Base-by-base conservation (phyloP, 768 basidiomycete genomes). In the Lactifluus echinatus region DNA sequence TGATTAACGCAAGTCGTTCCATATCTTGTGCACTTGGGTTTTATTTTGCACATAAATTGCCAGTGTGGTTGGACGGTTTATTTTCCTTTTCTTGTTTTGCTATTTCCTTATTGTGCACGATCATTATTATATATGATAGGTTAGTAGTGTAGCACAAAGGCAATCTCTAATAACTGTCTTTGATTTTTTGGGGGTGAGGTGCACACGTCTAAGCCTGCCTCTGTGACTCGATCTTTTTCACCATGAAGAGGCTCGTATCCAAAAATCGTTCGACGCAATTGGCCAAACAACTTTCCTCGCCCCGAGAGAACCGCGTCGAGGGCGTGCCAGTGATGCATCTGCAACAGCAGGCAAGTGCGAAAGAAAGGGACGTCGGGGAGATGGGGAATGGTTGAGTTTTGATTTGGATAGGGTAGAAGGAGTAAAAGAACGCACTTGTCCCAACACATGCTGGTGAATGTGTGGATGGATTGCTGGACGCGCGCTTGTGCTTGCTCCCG, bases 181-280 rank as follows among this genome's bases (percentile, higher is more conserved):
- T 59, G 43, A 40, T 40, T 39, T 53, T 59, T 49, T 31, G 48
- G 26, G 37, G 17, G 37, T 28, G 10, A 33, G 70, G 59, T 74
- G 63, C 65, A 62, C 23, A 28, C 11, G 5, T 42, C 58, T 59
- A 59, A 11, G 53, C 31, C 31, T 60, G 57, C 44, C 57, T 62
- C 52, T 74, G 71, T 42, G 67, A 62, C 57, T 77, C 71, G 33
- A 85, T 73, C 65, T 80, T 78, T 61, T 82, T 81, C 56, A 96
- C 84, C 75, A 97, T 79, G 73, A 81, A 89, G 40, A 92, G 70
- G 66, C 83, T 87, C 36, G 84, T 81, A 73, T 97, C 94, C 64
- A 97, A 74, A 74, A 96, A 97, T 56, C 93, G 78, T 56, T 90
- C 89, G 49, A 95, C 92, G 67, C 94, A 96, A 72, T 94, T 93